Conservation (phyloP, 768 basidiomycete genomes). For the Pulveroboletus sp. region DNA sequence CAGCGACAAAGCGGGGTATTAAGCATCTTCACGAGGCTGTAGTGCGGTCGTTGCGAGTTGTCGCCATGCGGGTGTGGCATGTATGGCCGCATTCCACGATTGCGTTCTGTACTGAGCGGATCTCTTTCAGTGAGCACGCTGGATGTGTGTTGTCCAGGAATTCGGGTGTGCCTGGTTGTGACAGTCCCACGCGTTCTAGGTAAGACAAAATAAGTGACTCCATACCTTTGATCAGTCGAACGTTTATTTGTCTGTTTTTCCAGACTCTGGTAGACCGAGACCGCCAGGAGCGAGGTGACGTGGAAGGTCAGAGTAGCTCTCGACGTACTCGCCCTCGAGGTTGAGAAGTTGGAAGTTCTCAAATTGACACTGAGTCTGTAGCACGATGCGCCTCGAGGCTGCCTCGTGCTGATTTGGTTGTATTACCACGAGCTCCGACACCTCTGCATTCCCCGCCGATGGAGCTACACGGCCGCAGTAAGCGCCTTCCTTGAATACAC, state of each 20-base stretch:
- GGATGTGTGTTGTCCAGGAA: background rate
- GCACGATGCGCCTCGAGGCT: background rate
- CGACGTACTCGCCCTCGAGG: background rate
- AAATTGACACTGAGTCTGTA: background rate
- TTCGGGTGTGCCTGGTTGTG: background rate
- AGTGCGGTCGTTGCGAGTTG: conserved; percentile 5
- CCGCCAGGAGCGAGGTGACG: no score
- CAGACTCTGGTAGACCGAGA: no score
- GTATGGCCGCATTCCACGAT: background rate
- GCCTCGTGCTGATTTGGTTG: background rate
- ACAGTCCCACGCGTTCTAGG: background rate
- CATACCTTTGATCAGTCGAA: no score
- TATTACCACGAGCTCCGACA: no score
- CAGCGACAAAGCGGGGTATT: conserved; percentile 17
- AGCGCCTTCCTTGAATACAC: no score
- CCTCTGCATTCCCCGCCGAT: no score
- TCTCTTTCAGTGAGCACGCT: conserved; percentile 2
- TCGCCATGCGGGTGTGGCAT: conserved; percentile 2
- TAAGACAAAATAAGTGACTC: conserved; percentile 3
- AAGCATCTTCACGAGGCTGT: conserved; percentile 16
- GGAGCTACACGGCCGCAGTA: no score
- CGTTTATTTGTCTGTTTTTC: no score
- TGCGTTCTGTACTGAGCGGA: background rate
- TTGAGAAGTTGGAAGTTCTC: background rate
- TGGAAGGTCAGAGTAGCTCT: background rate